Evolutionary conservation across 495 filamentous ascomycete genomes (phyloP).

Genomic region (Chlorociboria aeruginascens): DNA sequence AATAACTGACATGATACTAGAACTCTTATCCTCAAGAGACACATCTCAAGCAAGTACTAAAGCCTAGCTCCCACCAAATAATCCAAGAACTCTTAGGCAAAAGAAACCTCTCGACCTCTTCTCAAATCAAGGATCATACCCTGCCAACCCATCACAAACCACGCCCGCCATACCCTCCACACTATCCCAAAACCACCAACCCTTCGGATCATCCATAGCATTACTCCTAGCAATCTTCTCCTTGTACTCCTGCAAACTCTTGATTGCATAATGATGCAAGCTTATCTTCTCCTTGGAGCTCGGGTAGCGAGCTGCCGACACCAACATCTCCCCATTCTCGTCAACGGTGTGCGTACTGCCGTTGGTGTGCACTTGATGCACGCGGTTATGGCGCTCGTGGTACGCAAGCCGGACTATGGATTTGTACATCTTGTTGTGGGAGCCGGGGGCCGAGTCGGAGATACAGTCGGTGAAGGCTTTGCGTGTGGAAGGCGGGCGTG

Average conservation of each 20-base stretch:
- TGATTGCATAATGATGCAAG: slow-evolving; percentile 14
- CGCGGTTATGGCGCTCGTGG: not conserved
- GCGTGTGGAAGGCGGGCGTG: slow-evolving; percentile 1
- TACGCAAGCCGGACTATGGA: not conserved
- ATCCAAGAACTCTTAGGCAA: no score
- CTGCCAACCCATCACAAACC: not conserved
- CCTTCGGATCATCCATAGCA: slow-evolving; percentile 1
- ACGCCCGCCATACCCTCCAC: not conserved
- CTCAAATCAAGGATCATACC: not conserved
- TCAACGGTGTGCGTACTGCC: slow-evolving; percentile 7
- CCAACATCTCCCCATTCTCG: slow-evolving; percentile 6
- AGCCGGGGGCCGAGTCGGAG: not conserved
- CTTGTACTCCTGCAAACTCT: slow-evolving; percentile 12
- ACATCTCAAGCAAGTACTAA: no score
- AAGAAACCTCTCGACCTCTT: no score
- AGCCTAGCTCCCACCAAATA: no score
- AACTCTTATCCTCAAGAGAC: no score
- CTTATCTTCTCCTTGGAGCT: slow-evolving; percentile 4
- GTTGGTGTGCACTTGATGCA: not conserved
- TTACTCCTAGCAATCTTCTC: slow-evolving; percentile 9
- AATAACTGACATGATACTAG: no score
- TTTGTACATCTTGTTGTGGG: not conserved
- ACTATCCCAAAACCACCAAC: slow-evolving; percentile 2
- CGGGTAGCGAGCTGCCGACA: not conserved
- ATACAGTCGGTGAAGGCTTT: slow-evolving; percentile 8